Conservation (phyloP, 164 flowering plant genomes). For the Annona squamosa region DNA sequence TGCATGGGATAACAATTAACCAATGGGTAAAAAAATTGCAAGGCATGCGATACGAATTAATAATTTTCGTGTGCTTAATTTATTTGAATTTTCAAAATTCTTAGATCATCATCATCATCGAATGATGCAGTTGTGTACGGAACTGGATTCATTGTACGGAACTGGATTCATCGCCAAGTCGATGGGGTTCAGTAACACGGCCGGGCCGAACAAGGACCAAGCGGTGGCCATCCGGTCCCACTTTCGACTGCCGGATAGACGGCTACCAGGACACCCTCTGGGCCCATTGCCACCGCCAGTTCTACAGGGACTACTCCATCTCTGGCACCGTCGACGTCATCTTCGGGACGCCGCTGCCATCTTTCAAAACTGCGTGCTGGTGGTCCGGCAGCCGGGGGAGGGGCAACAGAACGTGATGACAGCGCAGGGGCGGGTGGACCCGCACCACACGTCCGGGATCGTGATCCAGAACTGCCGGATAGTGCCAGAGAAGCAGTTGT, state of each 20-base stretch:
- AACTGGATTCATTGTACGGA: constrained; percentile 25
- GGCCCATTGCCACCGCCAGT: constrained; percentile 39
- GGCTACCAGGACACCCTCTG: constrained; percentile 24
- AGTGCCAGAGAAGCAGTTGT: constrained; percentile 32
- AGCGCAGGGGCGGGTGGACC: constrained; percentile 34
- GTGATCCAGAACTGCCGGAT: constrained; percentile 52
- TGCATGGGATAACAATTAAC: no score
- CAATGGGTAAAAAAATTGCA: no score
- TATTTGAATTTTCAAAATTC: no score
- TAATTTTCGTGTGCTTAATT: no score
- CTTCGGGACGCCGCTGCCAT: no score
- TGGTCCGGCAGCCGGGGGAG: constrained; percentile 39
- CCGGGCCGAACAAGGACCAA: constrained; percentile 58
- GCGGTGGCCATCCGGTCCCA: constrained; percentile 48
- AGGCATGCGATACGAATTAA: no score
- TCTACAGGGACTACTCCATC: constrained; percentile 43
- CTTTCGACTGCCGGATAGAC: constrained; percentile 40
- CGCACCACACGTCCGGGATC: constrained; percentile 25
- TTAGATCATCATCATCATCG: no score
- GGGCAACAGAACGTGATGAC: constrained; percentile 41
- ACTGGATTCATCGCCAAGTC: constrained; percentile 35
- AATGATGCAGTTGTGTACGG: no score
- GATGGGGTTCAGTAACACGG: constrained; percentile 55
- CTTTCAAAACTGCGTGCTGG: constrained; percentile 24
- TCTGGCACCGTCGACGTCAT: constrained; percentile 45